These are phyloP conservation scores for Vaccinium corymbosum DNA, from an alignment of 148 eudicot genomes.

Conservation along the genomic window DNA sequence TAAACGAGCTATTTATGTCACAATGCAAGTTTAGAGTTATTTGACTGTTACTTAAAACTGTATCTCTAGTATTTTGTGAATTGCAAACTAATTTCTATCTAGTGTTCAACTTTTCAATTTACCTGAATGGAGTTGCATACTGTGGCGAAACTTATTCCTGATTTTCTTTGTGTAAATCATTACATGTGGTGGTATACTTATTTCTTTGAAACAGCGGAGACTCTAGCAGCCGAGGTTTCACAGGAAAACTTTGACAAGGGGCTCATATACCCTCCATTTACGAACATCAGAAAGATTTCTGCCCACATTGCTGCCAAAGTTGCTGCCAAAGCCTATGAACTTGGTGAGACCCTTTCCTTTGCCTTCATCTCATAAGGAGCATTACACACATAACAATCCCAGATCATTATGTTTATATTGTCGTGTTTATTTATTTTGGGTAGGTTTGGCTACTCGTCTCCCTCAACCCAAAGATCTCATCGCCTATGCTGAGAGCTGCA, in stretches of 20 bases:
- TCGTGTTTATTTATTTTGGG: neutral
- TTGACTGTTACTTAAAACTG: neutral
- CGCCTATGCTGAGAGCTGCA: constrained; percentile 70
- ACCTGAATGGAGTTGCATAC: neutral
- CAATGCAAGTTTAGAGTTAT: neutral
- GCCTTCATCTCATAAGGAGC: neutral
- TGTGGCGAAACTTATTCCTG: neutral
- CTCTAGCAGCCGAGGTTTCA: constrained; percentile 74
- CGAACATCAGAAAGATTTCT: constrained; percentile 83
- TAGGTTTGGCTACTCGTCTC: constrained; percentile 78
- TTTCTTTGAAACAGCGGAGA: constrained; percentile 64
- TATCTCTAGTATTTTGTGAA: neutral
- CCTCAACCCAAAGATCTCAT: constrained; percentile 64
- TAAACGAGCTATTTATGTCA: neutral
- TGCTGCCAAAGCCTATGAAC: constrained; percentile 93
- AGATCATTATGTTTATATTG: neutral
- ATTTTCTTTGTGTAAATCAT: neutral
- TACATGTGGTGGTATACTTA: neutral
- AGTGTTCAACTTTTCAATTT: constrained; percentile 5
- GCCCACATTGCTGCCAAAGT: constrained; percentile 93
- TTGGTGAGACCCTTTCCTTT: constrained; percentile 43
- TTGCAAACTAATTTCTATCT: neutral
- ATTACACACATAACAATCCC: neutral
- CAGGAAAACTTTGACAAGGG: constrained; percentile 81
- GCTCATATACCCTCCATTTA: constrained; percentile 82